These are phyloP conservation scores for Nidula microcarpa DNA, from an alignment of 768 basidiomycete species.

Conservation along the genomic window DNA sequence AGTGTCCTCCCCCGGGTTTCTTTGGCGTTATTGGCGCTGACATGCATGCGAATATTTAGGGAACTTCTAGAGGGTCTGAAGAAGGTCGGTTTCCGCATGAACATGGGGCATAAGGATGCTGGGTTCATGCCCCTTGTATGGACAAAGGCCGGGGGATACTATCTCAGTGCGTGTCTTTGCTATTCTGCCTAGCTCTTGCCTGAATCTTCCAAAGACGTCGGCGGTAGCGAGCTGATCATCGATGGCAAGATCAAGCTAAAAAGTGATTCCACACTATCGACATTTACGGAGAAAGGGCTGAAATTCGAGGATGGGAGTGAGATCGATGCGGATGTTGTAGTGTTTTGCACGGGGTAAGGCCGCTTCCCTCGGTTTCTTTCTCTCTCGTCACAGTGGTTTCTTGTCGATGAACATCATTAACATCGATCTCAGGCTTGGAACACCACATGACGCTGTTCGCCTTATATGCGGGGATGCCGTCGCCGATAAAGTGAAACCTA, in stretches of 20 bases:
- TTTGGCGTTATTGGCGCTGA: not conserved
- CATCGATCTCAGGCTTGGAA: conserved; percentile 46
- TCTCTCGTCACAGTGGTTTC: not conserved
- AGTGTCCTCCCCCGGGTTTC: not conserved
- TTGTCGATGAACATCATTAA: not conserved
- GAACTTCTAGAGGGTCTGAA: conserved; percentile 28
- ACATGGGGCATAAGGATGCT: conserved; percentile 33
- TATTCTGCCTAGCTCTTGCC: not conserved
- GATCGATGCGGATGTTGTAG: conserved; percentile 46
- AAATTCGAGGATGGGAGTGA: conserved; percentile 42
- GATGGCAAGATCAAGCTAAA: conserved; percentile 70
- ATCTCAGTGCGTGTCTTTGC: conserved; percentile 22
- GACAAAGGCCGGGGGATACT: conserved; percentile 32
- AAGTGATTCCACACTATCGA: conserved; percentile 42
- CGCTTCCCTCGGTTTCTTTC: not conserved
- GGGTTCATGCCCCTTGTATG: conserved; percentile 28
- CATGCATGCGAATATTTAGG: conserved; percentile 17
- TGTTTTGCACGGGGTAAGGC: conserved; percentile 55
- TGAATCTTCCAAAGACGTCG: conserved; percentile 34
- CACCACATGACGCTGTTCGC: conserved; percentile 32
- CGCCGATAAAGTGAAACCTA: conserved; percentile 37
- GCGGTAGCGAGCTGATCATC: conserved; percentile 51
- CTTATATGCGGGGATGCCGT: conserved; percentile 45
- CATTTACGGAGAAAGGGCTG: conserved; percentile 36
- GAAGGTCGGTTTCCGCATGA: conserved; percentile 42